phyloP scores from a whole-genome alignment of 2,329 filamentous ascomycete genomes.

The Penicillium rolfsii region DNA sequence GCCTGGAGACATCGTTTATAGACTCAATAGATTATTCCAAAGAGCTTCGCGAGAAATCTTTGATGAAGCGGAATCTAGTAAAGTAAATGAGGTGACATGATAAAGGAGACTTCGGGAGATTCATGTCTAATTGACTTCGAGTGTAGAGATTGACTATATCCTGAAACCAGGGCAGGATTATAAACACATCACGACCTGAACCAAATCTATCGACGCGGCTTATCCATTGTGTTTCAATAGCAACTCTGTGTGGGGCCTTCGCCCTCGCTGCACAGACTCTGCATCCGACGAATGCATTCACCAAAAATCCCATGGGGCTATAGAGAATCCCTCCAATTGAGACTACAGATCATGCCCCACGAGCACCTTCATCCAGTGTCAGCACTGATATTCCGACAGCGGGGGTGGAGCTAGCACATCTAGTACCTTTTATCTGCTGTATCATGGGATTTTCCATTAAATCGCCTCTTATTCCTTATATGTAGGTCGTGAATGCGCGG shows the following conservation, averaged over 20 bases:
- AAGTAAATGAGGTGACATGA: background rate
- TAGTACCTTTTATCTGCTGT: background rate
- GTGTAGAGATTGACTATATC: background rate
- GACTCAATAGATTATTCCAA: background rate
- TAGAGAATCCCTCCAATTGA: background rate
- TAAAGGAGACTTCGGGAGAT: background rate
- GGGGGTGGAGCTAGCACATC: background rate
- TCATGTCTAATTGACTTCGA: background rate
- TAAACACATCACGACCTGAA: background rate
- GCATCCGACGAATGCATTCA: background rate
- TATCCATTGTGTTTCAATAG: background rate
- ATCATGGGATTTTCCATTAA: background rate
- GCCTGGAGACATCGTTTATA: background rate
- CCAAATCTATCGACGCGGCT: background rate
- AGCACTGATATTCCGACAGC: background rate
- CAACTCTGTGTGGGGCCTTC: background rate
- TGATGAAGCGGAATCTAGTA: background rate
- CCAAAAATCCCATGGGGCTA: background rate
- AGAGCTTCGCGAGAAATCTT: background rate
- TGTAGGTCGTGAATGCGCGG: background rate
- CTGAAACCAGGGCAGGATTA: background rate
- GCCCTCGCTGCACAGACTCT: background rate
- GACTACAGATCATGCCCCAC: background rate
- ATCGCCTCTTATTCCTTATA: background rate
- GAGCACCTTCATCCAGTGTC: background rate